Base-by-base conservation (phyloP, 2,329 filamentous ascomycete genomes). In the Diaporthe australafricana region DNA sequence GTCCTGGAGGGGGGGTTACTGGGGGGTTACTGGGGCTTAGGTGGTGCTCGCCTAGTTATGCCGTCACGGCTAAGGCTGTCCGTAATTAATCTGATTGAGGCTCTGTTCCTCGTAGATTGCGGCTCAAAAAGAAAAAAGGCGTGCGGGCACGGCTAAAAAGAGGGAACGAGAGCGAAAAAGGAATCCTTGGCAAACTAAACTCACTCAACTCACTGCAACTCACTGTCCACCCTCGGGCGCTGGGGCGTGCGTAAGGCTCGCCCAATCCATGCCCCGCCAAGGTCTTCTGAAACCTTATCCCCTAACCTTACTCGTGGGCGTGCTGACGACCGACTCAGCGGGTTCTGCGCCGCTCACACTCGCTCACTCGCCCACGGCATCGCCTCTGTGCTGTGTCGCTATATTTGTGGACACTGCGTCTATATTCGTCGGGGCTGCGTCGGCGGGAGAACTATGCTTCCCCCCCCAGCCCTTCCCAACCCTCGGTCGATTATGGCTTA, bases 361-460 rank as follows among this genome's bases (percentile, higher is more conserved):
- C 60, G 60, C 32, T 42, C 42, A 25, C 40, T 32, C 40, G 56
- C 17, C 56, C 22, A 4, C 8, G 16, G 38, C 38, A n/a, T n/a
- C n/a, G n/a, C n/a, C n/a, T n/a, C 30, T 45, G 56, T 45, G 40
- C 27, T 8, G 20, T 65, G 60, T 35, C 45, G 45, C 60, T 65
- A 65, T 50, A 50, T 65, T 50, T 50, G 60, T 65, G 45, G 27
- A 42, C 60, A 5, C 7, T 35, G 52, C 3, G 42, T 50, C 60
- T 65, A 65, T 65, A 65, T 65, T n/a, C 60, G 60, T 65, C 60
- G 42, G 60, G 60, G 60, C 60, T 65, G 60, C 60, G 60, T 38
- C 22, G 8, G 20, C 42, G 57, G 35, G 38, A 42, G 14, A 5
- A 47, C 42, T 35, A n/a, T 62, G 40, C 25, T 38, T 6, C 17